A percentile compares a stretch with the other conserved stretches of the same genome.
Evolutionary conservation across 2,329 filamentous ascomycete genomes (phyloP).

Genomic region (Aureobasidium subglaciale): DNA sequence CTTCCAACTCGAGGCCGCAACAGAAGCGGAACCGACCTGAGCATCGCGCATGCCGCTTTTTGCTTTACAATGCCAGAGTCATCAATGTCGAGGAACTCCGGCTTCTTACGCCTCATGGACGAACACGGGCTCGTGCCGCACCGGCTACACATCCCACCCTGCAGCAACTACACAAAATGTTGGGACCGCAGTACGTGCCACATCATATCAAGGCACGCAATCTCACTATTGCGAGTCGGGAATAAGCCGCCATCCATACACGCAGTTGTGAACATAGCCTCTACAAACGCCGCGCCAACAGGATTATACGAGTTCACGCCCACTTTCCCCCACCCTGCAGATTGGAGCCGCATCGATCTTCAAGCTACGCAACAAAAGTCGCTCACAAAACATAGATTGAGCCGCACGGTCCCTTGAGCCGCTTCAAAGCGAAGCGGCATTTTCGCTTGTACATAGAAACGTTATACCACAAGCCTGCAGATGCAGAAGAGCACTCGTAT

Average conservation of each 20-base stretch:
- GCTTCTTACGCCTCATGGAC: background rate
- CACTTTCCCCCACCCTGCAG: background rate
- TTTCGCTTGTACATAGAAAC: background rate
- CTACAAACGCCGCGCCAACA: background rate
- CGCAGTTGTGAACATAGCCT: background rate
- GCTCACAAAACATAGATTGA: background rate
- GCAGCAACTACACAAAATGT: background rate
- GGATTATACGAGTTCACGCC: conserved; percentile 1
- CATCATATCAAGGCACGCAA: background rate
- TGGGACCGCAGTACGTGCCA: background rate
- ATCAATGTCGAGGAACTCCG: background rate
- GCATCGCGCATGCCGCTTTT: background rate
- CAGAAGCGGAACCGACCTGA: conserved; percentile 1
- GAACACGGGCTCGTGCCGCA: background rate
- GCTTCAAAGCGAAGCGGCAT: background rate
- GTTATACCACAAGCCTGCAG: background rate
- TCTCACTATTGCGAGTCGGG: background rate
- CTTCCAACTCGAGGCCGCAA: conserved; percentile 44
- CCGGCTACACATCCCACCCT: background rate
- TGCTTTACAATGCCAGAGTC: background rate
- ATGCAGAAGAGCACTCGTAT: background rate
- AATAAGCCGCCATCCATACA: background rate
- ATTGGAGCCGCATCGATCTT: background rate
- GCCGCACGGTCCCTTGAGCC: background rate
- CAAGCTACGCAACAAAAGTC: background rate